These are phyloP conservation scores for Chlorella sp. DNA, from an alignment of 139 green algal species.

Conservation along the genomic window DNA sequence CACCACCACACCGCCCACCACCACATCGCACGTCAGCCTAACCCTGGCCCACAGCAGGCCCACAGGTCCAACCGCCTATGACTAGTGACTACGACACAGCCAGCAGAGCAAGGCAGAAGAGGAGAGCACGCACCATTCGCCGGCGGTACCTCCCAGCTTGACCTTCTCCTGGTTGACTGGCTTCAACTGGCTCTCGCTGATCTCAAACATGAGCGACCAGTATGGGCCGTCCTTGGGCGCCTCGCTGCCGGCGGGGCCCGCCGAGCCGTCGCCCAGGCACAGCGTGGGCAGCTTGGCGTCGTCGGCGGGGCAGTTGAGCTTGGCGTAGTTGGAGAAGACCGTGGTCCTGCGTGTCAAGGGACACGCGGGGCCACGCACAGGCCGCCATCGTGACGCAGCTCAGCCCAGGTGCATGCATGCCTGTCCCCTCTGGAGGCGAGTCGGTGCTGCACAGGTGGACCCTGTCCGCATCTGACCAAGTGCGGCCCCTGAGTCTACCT, in stretches of 20 bases:
- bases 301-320: conserved; percentile 65
- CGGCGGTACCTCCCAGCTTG: conserved; percentile 48
- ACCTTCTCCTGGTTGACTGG: conserved; percentile 54
- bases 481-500: no score
- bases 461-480: no score
- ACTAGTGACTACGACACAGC: neutral
- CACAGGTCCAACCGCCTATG: no score
- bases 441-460: no score
- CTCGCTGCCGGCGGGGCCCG: neutral
- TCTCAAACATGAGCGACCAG: conserved; percentile 94
- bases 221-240: conserved; percentile 56
- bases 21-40: no score
- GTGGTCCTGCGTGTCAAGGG: no score
- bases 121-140: conserved; percentile 32
- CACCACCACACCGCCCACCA: no score
- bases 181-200: conserved; percentile 72
- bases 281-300: conserved; percentile 63
- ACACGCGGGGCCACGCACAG: no score
- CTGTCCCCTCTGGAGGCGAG: no score
- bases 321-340: conserved; percentile 88
- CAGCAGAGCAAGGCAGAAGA: neutral
- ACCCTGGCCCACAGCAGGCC: neutral
- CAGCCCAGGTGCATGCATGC: no score
- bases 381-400: no score
- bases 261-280: conserved; percentile 56